phyloP scores from a whole-genome alignment of 768 basidiomycete genomes.

The Zangia roseola region DNA sequence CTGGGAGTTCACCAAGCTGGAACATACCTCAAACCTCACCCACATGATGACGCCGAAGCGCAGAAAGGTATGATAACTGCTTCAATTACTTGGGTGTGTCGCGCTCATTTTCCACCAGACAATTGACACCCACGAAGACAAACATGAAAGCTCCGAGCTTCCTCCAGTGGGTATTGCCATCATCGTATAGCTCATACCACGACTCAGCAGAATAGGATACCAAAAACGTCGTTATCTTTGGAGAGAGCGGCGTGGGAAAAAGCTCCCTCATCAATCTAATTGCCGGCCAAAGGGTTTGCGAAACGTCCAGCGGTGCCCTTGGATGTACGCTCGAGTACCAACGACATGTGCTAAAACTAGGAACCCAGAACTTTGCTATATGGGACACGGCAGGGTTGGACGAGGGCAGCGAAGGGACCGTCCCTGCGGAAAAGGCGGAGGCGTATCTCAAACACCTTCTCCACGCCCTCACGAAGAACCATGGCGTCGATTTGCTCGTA shows the following conservation, averaged over 20 bases:
- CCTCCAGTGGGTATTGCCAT: conserved; percentile 10
- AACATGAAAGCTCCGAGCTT: neutral
- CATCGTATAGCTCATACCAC: neutral
- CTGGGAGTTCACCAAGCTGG: neutral
- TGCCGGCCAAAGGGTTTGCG: conserved; percentile 5
- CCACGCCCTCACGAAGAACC: conserved; percentile 9
- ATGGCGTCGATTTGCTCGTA: conserved; percentile 22
- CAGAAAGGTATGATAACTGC: conserved; percentile 14
- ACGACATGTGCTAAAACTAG: conserved; percentile 9
- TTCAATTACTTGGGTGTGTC: neutral
- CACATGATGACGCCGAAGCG: neutral
- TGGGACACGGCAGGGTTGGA: conserved; percentile 30
- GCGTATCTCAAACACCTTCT: conserved; percentile 29
- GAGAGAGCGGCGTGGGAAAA: conserved; percentile 25
- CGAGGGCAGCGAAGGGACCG: conserved; percentile 19
- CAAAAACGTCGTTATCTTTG: conserved; percentile 21
- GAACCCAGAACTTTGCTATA: conserved; percentile 11
- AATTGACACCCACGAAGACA: neutral
- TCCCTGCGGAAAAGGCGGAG: conserved; percentile 25
- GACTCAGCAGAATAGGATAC: neutral
- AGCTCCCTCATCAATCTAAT: conserved; percentile 25
- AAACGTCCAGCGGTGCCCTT: conserved; percentile 20
- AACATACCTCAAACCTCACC: neutral
- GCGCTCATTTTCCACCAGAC: conserved; percentile 6
- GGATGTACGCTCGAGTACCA: conserved; percentile 19